Evolutionary conservation across 306 rosid species (phyloP).

Genomic region (Myrica gale): DNA sequence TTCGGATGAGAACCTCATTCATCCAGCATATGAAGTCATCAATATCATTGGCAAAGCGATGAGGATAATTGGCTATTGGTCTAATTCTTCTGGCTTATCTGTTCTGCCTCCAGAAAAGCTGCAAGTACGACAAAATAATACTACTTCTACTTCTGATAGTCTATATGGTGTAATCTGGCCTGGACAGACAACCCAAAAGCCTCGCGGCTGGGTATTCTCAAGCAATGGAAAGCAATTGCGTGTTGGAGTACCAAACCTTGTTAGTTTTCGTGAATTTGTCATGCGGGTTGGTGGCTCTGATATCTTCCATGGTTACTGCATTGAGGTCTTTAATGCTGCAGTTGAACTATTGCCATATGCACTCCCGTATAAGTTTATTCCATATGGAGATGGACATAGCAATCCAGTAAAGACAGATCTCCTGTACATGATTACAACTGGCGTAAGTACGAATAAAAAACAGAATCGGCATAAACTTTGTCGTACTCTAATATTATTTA

Average conservation of each 20-base stretch:
- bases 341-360: constrained; percentile 68
- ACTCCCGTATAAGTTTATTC: constrained; percentile 61
- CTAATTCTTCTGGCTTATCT: constrained; percentile 73
- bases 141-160: constrained; percentile 34
- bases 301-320: constrained; percentile 69
- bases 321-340: constrained; percentile 82
- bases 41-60: constrained; percentile 69
- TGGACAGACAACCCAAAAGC: constrained; percentile 57
- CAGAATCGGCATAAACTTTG: no score
- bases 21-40: constrained; percentile 72
- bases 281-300: constrained; percentile 49
- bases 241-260: constrained; percentile 64
- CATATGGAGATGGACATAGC: constrained; percentile 58
- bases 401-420: constrained; percentile 66
- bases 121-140: constrained; percentile 41
- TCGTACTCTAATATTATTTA: not conserved
- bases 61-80: constrained; percentile 82
- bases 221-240: constrained; percentile 66
- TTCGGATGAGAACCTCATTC: constrained; percentile 48
- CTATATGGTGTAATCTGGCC: constrained; percentile 71
- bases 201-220: constrained; percentile 96
- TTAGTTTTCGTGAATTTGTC: constrained; percentile 61
- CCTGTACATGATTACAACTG: constrained; percentile 53
- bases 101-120: constrained; percentile 52
- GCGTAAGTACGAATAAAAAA: constrained; percentile 50